Base-by-base conservation (phyloP, 75 land plant species). In the Pseudotsuga menziesii region DNA sequence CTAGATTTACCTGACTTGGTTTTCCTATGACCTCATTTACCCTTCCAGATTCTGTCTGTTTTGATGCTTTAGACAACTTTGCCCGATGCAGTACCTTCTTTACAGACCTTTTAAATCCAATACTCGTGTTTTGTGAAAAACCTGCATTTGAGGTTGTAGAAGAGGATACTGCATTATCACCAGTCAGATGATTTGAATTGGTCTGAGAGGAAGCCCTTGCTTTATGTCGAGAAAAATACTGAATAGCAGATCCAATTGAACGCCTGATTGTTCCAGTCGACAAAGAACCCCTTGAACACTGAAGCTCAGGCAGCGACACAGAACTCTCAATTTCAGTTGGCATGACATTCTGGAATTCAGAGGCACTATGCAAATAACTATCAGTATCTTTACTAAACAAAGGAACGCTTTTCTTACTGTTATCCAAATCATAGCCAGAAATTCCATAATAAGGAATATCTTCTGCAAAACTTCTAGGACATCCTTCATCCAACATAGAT, bases 41-140 rank as follows among this genome's bases (percentile, higher is more conserved):
- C 55, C 32, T 75, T 20, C 66, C 76, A 44, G 20, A 57, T 8
- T 57, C 72, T 48, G 83, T 76, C 55, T 57, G 78, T 67, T 83
- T 83, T 29, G 78, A 41, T 22, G 74, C 35, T 73, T 56, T 81
- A 17, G 80, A 59, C 60, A 78, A 69, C 35, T 69, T 69, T 41
- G 48, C 72, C 3, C 72, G 87, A 14, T 82, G 78, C 25, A 85
- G 78, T 78, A 78, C 80, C 82, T 83, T 88, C 79, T 55, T 23
- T 20, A 77, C 29, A 61, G 89, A 82, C 26, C 84, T 77, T 76
- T 80, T 84, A 66, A 79, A 71, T 15, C 78, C 82, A 75, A 58
- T 76, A 29, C 23, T 72, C 41, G 4, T 70, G 64, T 73, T 79
- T 29, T 29, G 59, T 41, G 76, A 52, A 59, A 63, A 58, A 26